Conservation (phyloP, 2,329 filamentous ascomycete species). For the Diaporthe aspalathi region DNA sequence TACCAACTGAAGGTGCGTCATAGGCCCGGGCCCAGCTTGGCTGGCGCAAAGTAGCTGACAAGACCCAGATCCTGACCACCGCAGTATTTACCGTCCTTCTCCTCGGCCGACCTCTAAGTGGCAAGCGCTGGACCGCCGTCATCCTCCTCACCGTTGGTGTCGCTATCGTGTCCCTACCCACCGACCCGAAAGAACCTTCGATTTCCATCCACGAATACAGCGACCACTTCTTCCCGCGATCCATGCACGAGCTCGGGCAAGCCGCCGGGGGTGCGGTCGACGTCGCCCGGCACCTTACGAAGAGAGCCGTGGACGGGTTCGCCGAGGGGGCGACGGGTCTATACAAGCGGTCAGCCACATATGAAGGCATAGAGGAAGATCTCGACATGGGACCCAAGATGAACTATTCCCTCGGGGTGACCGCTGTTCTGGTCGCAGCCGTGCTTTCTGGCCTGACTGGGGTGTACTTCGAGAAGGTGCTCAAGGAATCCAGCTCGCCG, state of each 20-base stretch:
- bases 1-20: conserved; percentile 85
- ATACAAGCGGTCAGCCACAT: conserved; percentile 82
- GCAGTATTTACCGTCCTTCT: conserved; percentile 87
- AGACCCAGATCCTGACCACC: conserved; percentile 79
- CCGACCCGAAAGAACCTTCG: conserved; percentile 61
- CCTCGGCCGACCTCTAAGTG: conserved; percentile 75
- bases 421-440: conserved; percentile 82
- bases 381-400: conserved; percentile 66
- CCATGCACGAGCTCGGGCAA: conserved; percentile 80
- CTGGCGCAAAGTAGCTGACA: conserved; percentile 32
- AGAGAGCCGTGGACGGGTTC: conserved; percentile 55
- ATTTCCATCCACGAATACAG: conserved; percentile 72
- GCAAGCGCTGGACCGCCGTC: conserved; percentile 83
- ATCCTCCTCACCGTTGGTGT: conserved; percentile 85
- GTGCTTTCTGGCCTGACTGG: conserved; percentile 85
- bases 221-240: conserved; percentile 80
- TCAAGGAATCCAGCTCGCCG: conserved; percentile 82
- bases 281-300: conserved; percentile 63
- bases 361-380: conserved; percentile 84
- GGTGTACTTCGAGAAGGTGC: conserved; percentile 89
- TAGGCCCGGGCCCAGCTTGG: neutral
- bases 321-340: conserved; percentile 55
- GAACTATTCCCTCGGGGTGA: conserved; percentile 83
- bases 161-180: conserved; percentile 84
- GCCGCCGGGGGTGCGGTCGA: conserved; percentile 64